Evolutionary conservation across 2,329 filamentous ascomycete species (phyloP).

Genomic region (Sarocladium kiliense): DNA sequence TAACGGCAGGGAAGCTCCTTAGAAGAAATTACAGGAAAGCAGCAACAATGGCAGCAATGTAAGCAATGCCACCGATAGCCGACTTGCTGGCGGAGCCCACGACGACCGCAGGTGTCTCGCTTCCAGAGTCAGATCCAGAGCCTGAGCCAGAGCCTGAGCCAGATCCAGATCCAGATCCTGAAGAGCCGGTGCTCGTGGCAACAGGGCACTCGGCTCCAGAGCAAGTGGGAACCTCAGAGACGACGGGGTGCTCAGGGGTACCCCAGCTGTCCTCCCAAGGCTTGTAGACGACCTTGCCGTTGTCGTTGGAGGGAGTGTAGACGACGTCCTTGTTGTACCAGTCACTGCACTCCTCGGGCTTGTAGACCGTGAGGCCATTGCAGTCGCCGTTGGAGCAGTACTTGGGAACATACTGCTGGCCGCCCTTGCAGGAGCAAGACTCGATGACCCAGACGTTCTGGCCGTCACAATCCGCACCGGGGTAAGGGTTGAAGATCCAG

Average conservation of each 20-base stretch:
- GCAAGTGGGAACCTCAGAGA: not conserved
- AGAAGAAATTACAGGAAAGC: constrained; percentile 18
- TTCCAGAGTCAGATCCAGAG: not conserved
- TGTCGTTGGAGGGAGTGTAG: constrained; percentile 14
- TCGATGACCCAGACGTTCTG: constrained; percentile 16
- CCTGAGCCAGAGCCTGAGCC: constrained; percentile 11
- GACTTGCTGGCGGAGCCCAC: constrained; percentile 17
- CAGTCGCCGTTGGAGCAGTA: constrained; percentile 15
- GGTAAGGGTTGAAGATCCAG: constrained; percentile 17
- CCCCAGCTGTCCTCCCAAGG: constrained; percentile 11
- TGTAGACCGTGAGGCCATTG: constrained; percentile 18
- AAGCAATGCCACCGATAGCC: constrained; percentile 15
- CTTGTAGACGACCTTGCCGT: constrained; percentile 16
- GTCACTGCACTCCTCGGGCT: constrained; percentile 17
- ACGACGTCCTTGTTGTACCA: constrained; percentile 12
- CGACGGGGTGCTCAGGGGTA: not conserved
- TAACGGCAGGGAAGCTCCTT: too few relatives aligned
- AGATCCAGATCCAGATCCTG: not conserved
- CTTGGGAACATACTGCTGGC: constrained; percentile 16
- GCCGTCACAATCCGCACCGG: constrained; percentile 15
- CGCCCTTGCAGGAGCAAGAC: constrained; percentile 17
- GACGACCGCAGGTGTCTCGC: constrained; percentile 11
- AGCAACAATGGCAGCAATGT: constrained; percentile 15
- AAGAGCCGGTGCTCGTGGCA: constrained; percentile 12
- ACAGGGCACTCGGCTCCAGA: not conserved